Base-by-base conservation (phyloP, 1,284 basidiomycete species). In the Irpex lacteus region DNA sequence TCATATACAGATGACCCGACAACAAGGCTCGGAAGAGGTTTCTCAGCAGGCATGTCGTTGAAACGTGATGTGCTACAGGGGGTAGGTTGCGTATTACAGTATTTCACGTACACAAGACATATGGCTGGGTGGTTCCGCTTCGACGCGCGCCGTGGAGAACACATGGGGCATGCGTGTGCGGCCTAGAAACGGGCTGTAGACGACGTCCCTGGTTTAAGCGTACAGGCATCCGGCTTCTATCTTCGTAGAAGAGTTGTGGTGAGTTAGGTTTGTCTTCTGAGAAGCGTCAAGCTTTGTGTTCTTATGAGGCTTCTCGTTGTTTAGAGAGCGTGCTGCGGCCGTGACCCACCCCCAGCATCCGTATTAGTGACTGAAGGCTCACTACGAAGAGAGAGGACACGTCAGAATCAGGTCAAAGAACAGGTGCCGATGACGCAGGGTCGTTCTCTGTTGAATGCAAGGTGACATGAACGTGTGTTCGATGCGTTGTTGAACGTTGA, bases 41-140 rank as follows among this genome's bases (percentile, higher is more conserved):
- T 13, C 50, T 21, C 13, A 15, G 13, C 21, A 13, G 18, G 54
- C 54, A 56, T 36, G 54, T 11, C 34, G 54, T 21, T 56, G 54
- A 56, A 56, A 56, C 54, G 21, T 56, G 54, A 56, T 56, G 21
- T 36, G 19, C 34, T 32, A 56, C 26, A 56, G 54, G 54, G 40
- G 54, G 54, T 19, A 53, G n/a, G 21, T n/a, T 13, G n/a, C 32
- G 32, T 34, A 56, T 56, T 56, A 56, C 54, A 56, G 8, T 15
- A 32, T 56, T 56, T 56, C 54, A 56, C 54, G 54, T 56, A 56
- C 54, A 56, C 9, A 56, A 32, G 54, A 56, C 54, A 56, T 56
- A 36, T 36, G 11, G 34, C n/a, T 26, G 21, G 32, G 3, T 56
- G 54, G 34, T 34, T 34, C 54, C 13, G 34, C 34, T 19, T 34